Percentiles rank a stretch among this genome's conserved stretches.
Evolutionary conservation across 1,284 basidiomycete species (phyloP).

Genomic region (Earliella scabrosa): DNA sequence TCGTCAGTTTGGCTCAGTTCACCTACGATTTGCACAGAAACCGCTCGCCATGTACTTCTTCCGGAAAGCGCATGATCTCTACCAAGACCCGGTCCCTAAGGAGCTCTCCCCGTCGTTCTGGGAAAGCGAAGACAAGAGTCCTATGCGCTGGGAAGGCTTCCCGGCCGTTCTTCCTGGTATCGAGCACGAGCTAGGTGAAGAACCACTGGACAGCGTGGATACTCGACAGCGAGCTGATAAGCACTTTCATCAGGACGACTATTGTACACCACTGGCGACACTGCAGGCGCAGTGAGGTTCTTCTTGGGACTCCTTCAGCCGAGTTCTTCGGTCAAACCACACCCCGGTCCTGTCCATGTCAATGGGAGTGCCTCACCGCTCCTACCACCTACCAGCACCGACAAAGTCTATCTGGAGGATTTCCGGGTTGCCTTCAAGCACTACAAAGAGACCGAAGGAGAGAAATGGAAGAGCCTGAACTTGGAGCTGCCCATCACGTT

Average conservation of each 20-base stretch:
- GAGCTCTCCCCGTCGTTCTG: conserved; percentile 77
- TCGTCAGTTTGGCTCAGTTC: too few species aligned
- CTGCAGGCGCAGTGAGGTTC: conserved; percentile 65
- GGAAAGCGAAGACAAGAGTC: conserved; percentile 62
- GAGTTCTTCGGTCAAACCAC: conserved; percentile 22
- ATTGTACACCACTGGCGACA: conserved; percentile 78
- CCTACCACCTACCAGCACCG: conserved; percentile 39
- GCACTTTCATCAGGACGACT: conserved; percentile 57
- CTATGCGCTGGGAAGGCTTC: conserved; percentile 48
- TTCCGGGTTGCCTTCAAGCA: conserved; percentile 82
- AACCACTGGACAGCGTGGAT: neutral
- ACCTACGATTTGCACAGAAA: conserved; percentile 54
- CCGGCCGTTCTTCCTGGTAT: conserved; percentile 71
- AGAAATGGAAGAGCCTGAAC: conserved; percentile 42
- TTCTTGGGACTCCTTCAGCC: conserved; percentile 67
- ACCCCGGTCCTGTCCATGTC: conserved; percentile 5
- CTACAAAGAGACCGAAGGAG: conserved; percentile 55
- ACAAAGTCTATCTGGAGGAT: conserved; percentile 76
- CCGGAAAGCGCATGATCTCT: conserved; percentile 66
- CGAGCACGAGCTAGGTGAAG: conserved; percentile 74
- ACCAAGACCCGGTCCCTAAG: conserved; percentile 52
- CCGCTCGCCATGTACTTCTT: conserved; percentile 81
- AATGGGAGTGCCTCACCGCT: conserved; percentile 25
- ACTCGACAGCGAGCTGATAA: neutral
- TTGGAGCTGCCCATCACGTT: conserved; percentile 65